Evolutionary conservation across 768 basidiomycete species (phyloP).

Genomic region (Pulveroboletus sp.): DNA sequence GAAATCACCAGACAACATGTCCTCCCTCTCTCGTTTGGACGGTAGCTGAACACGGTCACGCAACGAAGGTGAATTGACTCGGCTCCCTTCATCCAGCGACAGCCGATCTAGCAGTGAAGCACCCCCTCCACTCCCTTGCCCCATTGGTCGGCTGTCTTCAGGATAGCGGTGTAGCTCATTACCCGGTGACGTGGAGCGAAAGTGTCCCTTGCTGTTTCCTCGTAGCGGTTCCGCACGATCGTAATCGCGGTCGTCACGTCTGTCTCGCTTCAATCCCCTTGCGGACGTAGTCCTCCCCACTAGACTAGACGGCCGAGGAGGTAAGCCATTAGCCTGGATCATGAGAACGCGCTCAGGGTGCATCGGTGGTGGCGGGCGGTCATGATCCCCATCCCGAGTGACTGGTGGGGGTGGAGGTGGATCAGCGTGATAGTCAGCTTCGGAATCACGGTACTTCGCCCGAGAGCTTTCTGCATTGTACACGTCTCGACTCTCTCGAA

Average conservation of each 20-base stretch:
- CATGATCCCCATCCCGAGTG: conserved; percentile 5
- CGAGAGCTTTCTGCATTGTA: conserved; percentile 9
- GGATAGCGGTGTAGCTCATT: conserved; percentile 14
- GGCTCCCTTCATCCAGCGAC: conserved; percentile 19
- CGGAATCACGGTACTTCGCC: conserved; percentile 8
- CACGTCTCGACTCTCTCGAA: conserved; percentile 7
- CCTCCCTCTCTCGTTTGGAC: conserved; percentile 30
- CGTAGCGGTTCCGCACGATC: conserved; percentile 22
- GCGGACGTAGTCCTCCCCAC: conserved; percentile 13
- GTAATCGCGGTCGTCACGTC: conserved; percentile 14
- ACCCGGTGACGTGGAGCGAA: conserved; percentile 11
- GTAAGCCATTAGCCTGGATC: conserved; percentile 26
- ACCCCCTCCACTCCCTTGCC: conserved; percentile 15
- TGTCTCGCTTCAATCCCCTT: conserved; percentile 19
- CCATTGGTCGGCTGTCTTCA: conserved; percentile 6
- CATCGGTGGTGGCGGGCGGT: conserved; percentile 17
- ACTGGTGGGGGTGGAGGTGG: conserved; percentile 1
- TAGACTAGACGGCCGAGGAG: conserved; percentile 23
- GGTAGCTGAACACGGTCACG: conserved; percentile 37
- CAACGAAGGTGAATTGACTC: conserved; percentile 23
- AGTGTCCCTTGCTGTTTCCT: conserved; percentile 3
- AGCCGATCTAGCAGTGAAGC: conserved; percentile 38
- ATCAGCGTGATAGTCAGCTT: background rate
- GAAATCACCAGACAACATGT: conserved; percentile 18
- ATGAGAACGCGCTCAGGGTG: conserved; percentile 31